Evolutionary conservation across 345 rosid species (phyloP), one percentile per base, ranked within the genome.

Genomic region (Euphorbia peplus): DNA sequence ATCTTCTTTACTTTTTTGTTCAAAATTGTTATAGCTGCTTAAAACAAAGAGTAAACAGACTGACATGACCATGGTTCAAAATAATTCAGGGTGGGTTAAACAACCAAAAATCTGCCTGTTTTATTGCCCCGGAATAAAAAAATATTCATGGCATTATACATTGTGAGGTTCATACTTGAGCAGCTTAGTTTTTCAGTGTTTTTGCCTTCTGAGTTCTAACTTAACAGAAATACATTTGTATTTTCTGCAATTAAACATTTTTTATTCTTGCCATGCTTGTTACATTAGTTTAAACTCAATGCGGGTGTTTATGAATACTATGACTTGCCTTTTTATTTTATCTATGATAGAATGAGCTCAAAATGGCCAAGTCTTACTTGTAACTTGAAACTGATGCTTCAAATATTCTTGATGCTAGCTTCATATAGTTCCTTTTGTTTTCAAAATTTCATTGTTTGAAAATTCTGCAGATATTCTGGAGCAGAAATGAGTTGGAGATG

Each of bases 391-490:
- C 32, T 62, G 16, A 41, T 41, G n/a, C n/a, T 62, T 62, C 12
- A 41, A 25, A 14, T 42, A 13, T 24, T 21, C 12, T 13, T 62
- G 11, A 13, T 25, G 12, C 25, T 39, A 39, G 16, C 22, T 61
- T 12, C 47, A 60, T 35, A 26, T 55, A 55, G 18, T 57, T 28
- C 32, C 39, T 55, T 26, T 25, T 57, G 14, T n/a, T 4, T 29
- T 6, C 9, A 30, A 29, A 16, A 58, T 25, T 63, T 63, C 19
- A 5, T 29, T 42, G 56, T 1, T 24, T 70, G 67, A 61, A 58
- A 46, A 37, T 68, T 68, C 58, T 73, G 29, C 73, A 93, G 98
- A 80, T 89, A 65, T 87, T 93, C 62, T 93, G 98, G 98, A 73
- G 79, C 68, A 70, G 76, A 72, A 81, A 69, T 71, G 97, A 90